Conservation (phyloP, 2,329 filamentous ascomycete species). For the Pochonia chlamydosporia region DNA sequence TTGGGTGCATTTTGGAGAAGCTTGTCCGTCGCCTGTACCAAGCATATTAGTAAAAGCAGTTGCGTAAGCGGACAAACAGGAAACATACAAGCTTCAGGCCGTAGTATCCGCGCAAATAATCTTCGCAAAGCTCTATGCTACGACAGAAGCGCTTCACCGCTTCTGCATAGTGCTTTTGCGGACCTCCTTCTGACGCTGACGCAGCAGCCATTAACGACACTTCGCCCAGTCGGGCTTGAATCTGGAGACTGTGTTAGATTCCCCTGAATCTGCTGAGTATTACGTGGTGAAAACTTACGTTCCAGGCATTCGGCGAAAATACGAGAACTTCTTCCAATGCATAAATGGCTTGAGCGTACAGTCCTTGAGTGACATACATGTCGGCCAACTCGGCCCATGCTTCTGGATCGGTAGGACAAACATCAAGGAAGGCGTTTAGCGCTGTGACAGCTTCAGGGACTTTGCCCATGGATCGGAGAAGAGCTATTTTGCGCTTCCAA, state of each 20-base stretch:
- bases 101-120: conserved; percentile 89
- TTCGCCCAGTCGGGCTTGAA: conserved; percentile 84
- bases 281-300: conserved; percentile 49
- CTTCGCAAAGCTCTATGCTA: conserved; percentile 88
- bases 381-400: conserved; percentile 90
- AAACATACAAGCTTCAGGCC: conserved; percentile 70
- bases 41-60: conserved; percentile 3
- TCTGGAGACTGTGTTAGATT: conserved; percentile 42
- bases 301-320: conserved; percentile 89
- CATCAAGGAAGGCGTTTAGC: conserved; percentile 70
- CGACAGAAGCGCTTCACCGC: conserved; percentile 81
- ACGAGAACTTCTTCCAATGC: conserved; percentile 87
- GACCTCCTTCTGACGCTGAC: conserved; percentile 31
- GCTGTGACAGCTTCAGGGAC: conserved; percentile 67
- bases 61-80: not conserved
- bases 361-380: conserved; percentile 72
- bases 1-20: conserved; percentile 40
- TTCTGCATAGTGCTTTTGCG: conserved; percentile 56
- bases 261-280: not conserved
- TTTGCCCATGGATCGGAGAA: conserved; percentile 69
- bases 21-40: conserved; percentile 40
- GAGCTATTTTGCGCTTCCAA: conserved; percentile 74
- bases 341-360: conserved; percentile 79
- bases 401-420: conserved; percentile 84
- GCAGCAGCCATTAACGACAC: conserved; percentile 66